Conservation (phyloP, 2,329 filamentous ascomycete species). For the Penicillium verrucosum region DNA sequence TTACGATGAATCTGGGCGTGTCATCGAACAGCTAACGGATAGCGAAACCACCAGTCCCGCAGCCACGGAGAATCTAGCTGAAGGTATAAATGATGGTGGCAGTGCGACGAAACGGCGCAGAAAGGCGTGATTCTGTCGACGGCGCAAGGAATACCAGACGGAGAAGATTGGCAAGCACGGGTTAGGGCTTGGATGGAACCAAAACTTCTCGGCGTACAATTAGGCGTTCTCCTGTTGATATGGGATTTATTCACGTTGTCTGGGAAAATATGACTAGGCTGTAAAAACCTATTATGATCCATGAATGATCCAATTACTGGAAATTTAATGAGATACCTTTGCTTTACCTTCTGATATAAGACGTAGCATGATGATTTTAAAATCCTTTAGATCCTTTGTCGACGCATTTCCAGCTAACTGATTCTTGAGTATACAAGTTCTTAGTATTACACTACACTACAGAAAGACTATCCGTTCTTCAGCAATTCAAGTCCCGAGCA, state of each 20-base stretch:
- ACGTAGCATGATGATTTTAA: background rate
- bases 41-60: conserved; percentile 45
- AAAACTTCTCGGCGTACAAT: background rate
- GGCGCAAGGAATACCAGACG: background rate
- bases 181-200: background rate
- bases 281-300: conserved; percentile 9
- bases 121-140: conserved; percentile 25
- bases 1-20: conserved; percentile 31
- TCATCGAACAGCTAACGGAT: conserved; percentile 45
- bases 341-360: background rate
- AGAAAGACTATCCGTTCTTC: background rate
- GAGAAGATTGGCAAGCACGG: background rate
- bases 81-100: conserved; percentile 23
- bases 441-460: background rate
- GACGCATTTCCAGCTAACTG: background rate
- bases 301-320: background rate
- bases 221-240: conserved; percentile 9
- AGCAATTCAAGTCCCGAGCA: background rate
- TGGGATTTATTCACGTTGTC: background rate
- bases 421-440: background rate
- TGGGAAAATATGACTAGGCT: background rate
- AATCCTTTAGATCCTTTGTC: background rate
- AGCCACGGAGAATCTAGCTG: conserved; percentile 29
- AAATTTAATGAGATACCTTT: conserved; percentile 8
- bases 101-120: conserved; percentile 32